These are phyloP conservation scores for Sphaceloma murrayae DNA, from an alignment of 2,329 filamentous ascomycete genomes.

Conservation along the genomic window DNA sequence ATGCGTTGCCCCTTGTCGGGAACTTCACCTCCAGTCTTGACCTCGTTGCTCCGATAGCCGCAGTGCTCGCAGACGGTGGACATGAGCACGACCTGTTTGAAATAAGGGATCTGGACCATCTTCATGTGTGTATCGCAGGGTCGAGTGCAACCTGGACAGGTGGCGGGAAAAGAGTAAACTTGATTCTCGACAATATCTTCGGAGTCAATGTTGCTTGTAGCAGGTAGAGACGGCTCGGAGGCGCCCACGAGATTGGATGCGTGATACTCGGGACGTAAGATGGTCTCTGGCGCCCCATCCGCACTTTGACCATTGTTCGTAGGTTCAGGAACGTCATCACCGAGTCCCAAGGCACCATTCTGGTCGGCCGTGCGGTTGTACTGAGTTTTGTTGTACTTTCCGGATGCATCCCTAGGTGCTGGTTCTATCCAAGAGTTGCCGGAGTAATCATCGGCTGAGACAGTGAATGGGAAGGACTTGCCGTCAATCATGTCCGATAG, in stretches of 20 bases:
- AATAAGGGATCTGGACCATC: slow-evolving; percentile 96
- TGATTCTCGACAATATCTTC: slow-evolving; percentile 75
- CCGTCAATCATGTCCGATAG: slow-evolving; percentile 69
- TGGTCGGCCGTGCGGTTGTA: slow-evolving; percentile 76
- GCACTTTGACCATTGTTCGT: slow-evolving; percentile 27
- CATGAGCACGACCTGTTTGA: slow-evolving; percentile 96
- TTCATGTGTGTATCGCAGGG: slow-evolving; percentile 91
- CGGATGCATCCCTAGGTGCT: slow-evolving; percentile 61
- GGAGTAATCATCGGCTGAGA: slow-evolving; percentile 80
- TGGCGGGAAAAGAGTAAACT: slow-evolving; percentile 85
- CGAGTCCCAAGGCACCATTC: slow-evolving; percentile 74
- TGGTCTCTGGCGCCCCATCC: slow-evolving; percentile 44
- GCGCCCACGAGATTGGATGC: slow-evolving; percentile 28
- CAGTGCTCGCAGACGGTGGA: slow-evolving; percentile 85
- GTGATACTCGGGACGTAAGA: slow-evolving; percentile 46
- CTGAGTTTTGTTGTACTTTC: slow-evolving; percentile 81
- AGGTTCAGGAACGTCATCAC: slow-evolving; percentile 34
- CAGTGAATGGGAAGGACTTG: slow-evolving; percentile 72
- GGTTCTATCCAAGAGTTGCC: slow-evolving; percentile 97
- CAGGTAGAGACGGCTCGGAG: not conserved
- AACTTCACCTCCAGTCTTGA: slow-evolving; percentile 92
- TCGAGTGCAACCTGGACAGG: slow-evolving; percentile 82
- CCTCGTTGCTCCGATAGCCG: slow-evolving; percentile 85
- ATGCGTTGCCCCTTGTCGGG: slow-evolving; percentile 79
- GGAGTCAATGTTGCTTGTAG: slow-evolving; percentile 34